Base-by-base conservation (phyloP, 306 rosid genomes). In the Trichosanthes truncata region DNA sequence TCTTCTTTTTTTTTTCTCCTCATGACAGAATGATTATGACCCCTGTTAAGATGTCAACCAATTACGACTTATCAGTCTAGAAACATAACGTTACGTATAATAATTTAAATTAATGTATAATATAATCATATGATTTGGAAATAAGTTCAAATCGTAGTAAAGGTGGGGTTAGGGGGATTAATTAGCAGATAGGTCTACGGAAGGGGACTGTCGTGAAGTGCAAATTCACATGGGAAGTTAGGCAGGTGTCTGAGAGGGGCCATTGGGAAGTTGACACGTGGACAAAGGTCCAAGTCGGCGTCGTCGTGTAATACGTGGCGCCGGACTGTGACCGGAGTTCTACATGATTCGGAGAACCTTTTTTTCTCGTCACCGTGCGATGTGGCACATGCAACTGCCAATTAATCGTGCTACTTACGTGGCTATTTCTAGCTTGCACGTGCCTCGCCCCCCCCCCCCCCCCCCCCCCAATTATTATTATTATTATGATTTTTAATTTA, bases 141-240 rank as follows among this genome's bases (percentile, higher is more conserved):
- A 57, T 13, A 55, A 41, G 85, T 79, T 85, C n/a, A 72, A 57
- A 78, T 82, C 84, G 38, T 77, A 84, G 68, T 29, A 61, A 61
- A n/a, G 71, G 79, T 56, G 77, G 76, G 85, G 71, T 38, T 66
- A 40, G 26, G 4, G 1, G 0, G 4, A 25, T 7, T 80, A 82
- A 73, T 56, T 81, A 75, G n/a, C 77, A 45, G 38, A 80, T 33
- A 49, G 77, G 72, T 74, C 67, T 45, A 81, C 52, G 31, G 9
- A 18, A 6, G 29, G 26, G 38, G 53, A 23, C 80, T 79, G 91
- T 82, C 84, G n/a, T 74, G 33, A 80, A 71, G 62, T 2, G 88
- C 61, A 59, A 9, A 38, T 51, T 89, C 93, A 92, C 93, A 85
- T 92, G 96, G 88, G 62, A 10, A 23, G 74, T 83, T 84, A 33